Evolutionary conservation across 805 yeast genomes (phyloP).

Genomic region (Kodamaea restingae): DNA sequence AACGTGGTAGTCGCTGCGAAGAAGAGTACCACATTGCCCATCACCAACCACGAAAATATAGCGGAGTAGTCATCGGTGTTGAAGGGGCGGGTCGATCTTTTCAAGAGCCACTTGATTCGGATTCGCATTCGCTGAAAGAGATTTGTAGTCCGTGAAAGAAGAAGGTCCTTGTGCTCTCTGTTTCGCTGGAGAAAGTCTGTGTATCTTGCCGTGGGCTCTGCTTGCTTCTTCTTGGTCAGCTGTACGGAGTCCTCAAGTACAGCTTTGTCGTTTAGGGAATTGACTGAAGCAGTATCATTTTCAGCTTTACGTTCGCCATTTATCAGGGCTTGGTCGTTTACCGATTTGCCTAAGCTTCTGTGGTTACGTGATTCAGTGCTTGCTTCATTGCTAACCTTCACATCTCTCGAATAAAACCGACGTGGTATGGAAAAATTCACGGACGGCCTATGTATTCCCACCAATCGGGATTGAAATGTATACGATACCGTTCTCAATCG

Average conservation of each 20-base stretch:
- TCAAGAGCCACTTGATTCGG: conserved; percentile 67
- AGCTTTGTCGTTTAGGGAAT: too few relatives aligned
- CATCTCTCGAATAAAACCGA: not conserved
- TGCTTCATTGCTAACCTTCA: too few relatives aligned
- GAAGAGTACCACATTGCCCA: conserved; percentile 79
- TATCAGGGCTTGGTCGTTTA: not conserved
- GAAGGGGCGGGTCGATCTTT: conserved; percentile 75
- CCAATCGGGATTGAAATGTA: not conserved
- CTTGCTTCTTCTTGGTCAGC: too few relatives aligned
- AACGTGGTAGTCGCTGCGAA: conserved; percentile 91
- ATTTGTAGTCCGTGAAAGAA: conserved; percentile 26
- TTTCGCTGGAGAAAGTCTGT: conserved; percentile 10
- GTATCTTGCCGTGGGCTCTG: not conserved
- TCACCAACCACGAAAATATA: conserved; percentile 83
- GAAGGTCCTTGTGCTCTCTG: conserved; percentile 19
- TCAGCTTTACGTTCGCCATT: too few relatives aligned
- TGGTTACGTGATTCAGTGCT: too few relatives aligned
- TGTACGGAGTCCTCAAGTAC: too few relatives aligned
- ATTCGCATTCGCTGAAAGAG: conserved; percentile 28
- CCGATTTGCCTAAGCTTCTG: too few relatives aligned
- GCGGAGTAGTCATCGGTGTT: conserved; percentile 92
- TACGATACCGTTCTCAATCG: not conserved
- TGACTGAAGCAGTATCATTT: too few relatives aligned
- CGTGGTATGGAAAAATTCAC: not conserved
- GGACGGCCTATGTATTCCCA: not conserved